phyloP scores from a whole-genome alignment of 2,329 filamentous ascomycete species.

The Juglanconis sp. region DNA sequence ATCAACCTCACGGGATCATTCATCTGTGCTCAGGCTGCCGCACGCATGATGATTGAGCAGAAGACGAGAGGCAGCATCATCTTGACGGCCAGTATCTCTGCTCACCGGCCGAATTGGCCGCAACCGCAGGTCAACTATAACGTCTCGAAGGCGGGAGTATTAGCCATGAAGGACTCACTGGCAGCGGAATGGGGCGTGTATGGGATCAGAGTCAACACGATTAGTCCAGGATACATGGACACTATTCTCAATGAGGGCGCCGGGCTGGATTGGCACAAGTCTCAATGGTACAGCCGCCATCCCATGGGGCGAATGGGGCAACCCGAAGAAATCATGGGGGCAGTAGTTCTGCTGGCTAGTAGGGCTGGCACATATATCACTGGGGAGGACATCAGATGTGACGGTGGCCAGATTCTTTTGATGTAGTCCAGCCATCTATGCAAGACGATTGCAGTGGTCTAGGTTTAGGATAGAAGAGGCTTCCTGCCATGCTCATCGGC shows the following conservation, averaged over 20 bases:
- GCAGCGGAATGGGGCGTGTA: slow-evolving; percentile 71
- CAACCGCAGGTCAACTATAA: slow-evolving; percentile 74
- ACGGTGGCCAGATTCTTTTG: slow-evolving; percentile 44
- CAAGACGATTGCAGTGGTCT: too few relatives aligned
- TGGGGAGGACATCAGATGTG: slow-evolving; percentile 62
- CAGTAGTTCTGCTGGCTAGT: slow-evolving; percentile 58
- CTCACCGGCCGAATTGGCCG: slow-evolving; percentile 66
- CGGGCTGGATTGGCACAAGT: slow-evolving; percentile 50
- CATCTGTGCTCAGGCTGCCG: slow-evolving; percentile 63
- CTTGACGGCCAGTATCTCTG: slow-evolving; percentile 66
- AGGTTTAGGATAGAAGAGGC: not conserved
- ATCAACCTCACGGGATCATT: slow-evolving; percentile 72
- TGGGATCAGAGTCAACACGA: slow-evolving; percentile 68
- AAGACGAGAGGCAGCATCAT: slow-evolving; percentile 58
- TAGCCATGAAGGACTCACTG: slow-evolving; percentile 61
- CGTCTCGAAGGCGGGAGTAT: slow-evolving; percentile 64
- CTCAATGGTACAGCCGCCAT: slow-evolving; percentile 56
- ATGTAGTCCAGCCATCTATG: slow-evolving; percentile 4
- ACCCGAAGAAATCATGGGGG: slow-evolving; percentile 61
- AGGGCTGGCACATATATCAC: slow-evolving; percentile 65
- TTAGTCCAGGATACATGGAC: slow-evolving; percentile 76
- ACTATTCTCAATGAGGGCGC: slow-evolving; percentile 68
- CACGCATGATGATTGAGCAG: slow-evolving; percentile 48
- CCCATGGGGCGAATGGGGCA: slow-evolving; percentile 64
- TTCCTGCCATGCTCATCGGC: not conserved